Conservation (phyloP, 371 early-diverging fungal species). For the Parasitella parasitica region DNA sequence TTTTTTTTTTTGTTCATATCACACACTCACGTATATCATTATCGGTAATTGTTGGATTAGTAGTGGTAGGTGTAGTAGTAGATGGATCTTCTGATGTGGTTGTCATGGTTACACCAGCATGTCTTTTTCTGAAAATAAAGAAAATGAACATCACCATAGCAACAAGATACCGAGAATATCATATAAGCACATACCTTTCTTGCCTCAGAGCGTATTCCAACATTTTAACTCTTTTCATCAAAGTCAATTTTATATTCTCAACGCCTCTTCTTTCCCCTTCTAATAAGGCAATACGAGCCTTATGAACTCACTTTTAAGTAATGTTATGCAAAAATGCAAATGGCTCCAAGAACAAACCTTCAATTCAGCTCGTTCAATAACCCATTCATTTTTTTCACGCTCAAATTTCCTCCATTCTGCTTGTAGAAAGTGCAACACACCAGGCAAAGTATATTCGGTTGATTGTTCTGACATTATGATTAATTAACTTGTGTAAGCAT, state of each 20-base stretch:
- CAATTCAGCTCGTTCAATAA: slow-evolving; percentile 79
- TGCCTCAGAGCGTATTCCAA: slow-evolving; percentile 81
- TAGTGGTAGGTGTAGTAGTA: neutral
- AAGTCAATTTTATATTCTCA: slow-evolving; percentile 75
- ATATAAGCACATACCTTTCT: slow-evolving; percentile 53
- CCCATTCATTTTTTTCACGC: slow-evolving; percentile 88
- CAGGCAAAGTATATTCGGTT: slow-evolving; percentile 74
- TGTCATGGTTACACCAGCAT: slow-evolving; percentile 1
- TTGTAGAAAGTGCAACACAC: slow-evolving; percentile 83
- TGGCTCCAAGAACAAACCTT: slow-evolving; percentile 52
- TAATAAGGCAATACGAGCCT: slow-evolving; percentile 77
- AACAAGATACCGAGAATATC: neutral
- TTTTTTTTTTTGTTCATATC: neutral
- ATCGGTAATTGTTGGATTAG: neutral
- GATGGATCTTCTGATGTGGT: slow-evolving; percentile 6
- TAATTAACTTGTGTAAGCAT: neutral
- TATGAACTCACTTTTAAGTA: neutral
- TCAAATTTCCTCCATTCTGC: slow-evolving; percentile 86
- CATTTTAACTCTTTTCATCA: slow-evolving; percentile 85
- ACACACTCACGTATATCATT: slow-evolving; percentile 9
- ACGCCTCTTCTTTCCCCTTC: slow-evolving; percentile 83
- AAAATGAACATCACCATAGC: neutral
- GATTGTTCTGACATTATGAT: slow-evolving; percentile 28
- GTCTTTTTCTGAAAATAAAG: slow-evolving; percentile 17
- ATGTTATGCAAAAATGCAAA: neutral